These are phyloP conservation scores for Claviceps digitariae DNA, from an alignment of 2,329 filamentous ascomycete genomes.

Conservation along the genomic window DNA sequence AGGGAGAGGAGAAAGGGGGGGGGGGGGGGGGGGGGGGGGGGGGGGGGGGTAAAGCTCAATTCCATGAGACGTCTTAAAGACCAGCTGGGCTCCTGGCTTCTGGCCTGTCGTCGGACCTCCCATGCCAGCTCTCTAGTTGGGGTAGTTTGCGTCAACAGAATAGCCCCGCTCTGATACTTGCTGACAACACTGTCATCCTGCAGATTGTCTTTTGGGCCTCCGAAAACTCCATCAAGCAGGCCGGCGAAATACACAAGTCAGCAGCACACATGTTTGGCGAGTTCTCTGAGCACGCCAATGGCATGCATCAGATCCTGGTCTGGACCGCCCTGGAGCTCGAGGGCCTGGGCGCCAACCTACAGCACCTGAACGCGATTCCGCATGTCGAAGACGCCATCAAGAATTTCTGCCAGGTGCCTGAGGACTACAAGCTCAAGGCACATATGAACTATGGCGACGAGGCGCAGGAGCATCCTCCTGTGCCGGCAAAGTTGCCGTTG, in stretches of 20 bases:
- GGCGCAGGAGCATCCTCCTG: constrained; percentile 42
- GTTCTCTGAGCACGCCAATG: constrained; percentile 65
- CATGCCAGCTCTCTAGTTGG: too few species aligned
- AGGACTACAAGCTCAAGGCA: constrained; percentile 62
- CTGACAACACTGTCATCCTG: constrained; percentile 24
- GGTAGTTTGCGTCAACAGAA: too few species aligned
- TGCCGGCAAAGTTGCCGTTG: constrained; percentile 38
- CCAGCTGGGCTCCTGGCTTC: too few species aligned
- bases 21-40: too few species aligned
- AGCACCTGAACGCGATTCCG: constrained; percentile 77
- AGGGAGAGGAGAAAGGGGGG: too few species aligned
- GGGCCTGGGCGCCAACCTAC: constrained; percentile 75
- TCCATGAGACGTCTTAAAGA: too few species aligned
- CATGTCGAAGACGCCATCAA: constrained; percentile 61
- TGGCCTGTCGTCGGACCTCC: too few species aligned
- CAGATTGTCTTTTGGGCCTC: constrained; percentile 60
- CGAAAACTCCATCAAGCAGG: constrained; percentile 50
- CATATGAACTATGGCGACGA: constrained; percentile 73
- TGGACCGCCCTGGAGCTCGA: constrained; percentile 77
- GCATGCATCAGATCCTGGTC: constrained; percentile 63
- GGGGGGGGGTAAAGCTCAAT: too few species aligned
- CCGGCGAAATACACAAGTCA: constrained; percentile 51
- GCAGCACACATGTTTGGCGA: constrained; percentile 66
- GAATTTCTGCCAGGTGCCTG: constrained; percentile 54
- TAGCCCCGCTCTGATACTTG: too few species aligned